phyloP scores from a whole-genome alignment of 352 stramenopile species.

The Pythium phragmiticola region DNA sequence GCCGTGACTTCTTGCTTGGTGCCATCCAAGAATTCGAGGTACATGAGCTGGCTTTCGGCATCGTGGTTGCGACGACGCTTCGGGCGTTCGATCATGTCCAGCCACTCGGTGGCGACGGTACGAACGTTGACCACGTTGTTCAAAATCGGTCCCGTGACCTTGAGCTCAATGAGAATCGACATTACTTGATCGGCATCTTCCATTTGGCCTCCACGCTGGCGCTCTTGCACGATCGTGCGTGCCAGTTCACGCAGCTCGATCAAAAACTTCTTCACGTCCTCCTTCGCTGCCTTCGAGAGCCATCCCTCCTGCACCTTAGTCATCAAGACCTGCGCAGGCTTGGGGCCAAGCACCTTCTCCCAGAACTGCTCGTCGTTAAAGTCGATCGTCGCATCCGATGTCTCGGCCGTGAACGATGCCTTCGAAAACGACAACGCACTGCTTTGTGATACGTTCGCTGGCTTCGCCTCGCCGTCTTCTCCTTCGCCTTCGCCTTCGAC shows the following conservation, averaged over 20 bases:
- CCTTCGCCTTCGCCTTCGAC: constrained; percentile 40
- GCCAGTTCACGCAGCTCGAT: constrained; percentile 73
- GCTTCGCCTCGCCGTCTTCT: constrained; percentile 36
- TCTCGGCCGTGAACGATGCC: constrained; percentile 84
- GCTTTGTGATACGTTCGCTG: constrained; percentile 43
- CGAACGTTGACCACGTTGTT: constrained; percentile 79
- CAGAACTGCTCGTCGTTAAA: constrained; percentile 91
- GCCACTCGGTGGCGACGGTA: constrained; percentile 71
- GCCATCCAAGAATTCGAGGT: constrained; percentile 81
- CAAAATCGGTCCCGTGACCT: constrained; percentile 78
- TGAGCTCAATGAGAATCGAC: constrained; percentile 86
- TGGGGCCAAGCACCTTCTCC: constrained; percentile 88
- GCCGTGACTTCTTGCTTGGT: constrained; percentile 39
- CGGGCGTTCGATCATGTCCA: constrained; percentile 86
- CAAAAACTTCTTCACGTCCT: constrained; percentile 85
- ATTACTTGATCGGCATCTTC: constrained; percentile 84
- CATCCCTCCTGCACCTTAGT: constrained; percentile 86
- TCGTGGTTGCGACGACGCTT: constrained; percentile 86
- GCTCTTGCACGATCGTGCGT: constrained; percentile 79
- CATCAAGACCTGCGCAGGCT: constrained; percentile 85
- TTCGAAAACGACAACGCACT: constrained; percentile 87
- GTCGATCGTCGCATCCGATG: constrained; percentile 85
- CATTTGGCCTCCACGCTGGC: constrained; percentile 79
- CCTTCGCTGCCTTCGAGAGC: constrained; percentile 63
- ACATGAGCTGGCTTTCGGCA: constrained; percentile 83